phyloP scores from a whole-genome alignment of 208 protist genomes.

The Acanthamoeba healyi region DNA sequence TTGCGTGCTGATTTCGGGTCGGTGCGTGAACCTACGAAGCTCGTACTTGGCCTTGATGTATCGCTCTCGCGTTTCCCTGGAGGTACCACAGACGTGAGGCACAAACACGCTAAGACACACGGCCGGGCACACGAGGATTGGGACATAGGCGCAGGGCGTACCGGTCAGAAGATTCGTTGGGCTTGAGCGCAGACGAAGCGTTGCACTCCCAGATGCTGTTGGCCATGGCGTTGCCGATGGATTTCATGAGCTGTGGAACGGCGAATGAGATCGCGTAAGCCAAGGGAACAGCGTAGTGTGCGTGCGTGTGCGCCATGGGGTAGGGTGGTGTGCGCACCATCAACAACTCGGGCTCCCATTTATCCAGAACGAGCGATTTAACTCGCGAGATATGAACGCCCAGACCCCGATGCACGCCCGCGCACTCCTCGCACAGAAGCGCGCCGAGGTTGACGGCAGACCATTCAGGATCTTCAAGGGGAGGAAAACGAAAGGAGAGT shows the following conservation, averaged over 20 bases:
- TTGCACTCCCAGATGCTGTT: slow-evolving; percentile 61
- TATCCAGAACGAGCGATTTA: slow-evolving; percentile 39
- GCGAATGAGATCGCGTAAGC: not conserved
- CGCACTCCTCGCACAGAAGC: slow-evolving; percentile 39
- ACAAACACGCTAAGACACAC: not conserved
- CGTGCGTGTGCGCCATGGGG: not conserved
- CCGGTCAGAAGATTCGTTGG: not conserved
- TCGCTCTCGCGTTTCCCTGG: slow-evolving; percentile 6
- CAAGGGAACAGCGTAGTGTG: not conserved
- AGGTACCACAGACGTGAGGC: not conserved
- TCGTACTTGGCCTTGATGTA: slow-evolving; percentile 45
- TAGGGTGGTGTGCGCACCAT: slow-evolving; percentile 5
- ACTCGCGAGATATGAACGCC: slow-evolving; percentile 57
- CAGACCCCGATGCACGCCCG: slow-evolving; percentile 29
- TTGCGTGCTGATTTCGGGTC: not conserved
- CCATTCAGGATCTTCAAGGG: slow-evolving; percentile 34
- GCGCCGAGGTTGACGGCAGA: slow-evolving; percentile 32
- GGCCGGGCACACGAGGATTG: not conserved
- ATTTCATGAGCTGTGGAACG: slow-evolving; percentile 57
- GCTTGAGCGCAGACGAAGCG: not conserved
- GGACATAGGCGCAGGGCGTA: not conserved
- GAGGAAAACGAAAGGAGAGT: not conserved
- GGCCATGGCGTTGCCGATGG: slow-evolving; percentile 15
- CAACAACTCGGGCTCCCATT: slow-evolving; percentile 54
- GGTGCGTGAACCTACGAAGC: slow-evolving; percentile 6